phyloP scores from a whole-genome alignment of 1,284 basidiomycete species.

The Leccinum variabile region DNA sequence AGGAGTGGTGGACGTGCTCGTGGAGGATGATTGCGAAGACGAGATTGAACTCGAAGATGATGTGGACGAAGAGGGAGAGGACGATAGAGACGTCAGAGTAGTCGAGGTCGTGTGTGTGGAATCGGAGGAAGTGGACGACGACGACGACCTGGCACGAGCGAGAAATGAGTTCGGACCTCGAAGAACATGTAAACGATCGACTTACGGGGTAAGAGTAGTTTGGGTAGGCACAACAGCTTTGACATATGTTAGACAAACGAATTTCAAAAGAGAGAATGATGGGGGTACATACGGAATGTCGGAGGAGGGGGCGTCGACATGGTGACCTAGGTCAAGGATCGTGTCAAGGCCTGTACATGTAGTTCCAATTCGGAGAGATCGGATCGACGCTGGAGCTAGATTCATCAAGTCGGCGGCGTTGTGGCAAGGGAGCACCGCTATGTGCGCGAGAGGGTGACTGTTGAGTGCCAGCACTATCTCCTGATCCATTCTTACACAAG shows the following conservation, averaged over 20 bases:
- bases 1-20: slow-evolving; percentile 7
- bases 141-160: not conserved
- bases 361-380: slow-evolving; percentile 45
- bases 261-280: not conserved
- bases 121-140: not conserved
- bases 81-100: slow-evolving; percentile 9
- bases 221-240: not conserved
- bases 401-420: slow-evolving; percentile 44
- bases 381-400: slow-evolving; percentile 10
- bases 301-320: slow-evolving; percentile 11
- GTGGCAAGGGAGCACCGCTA: slow-evolving; percentile 38
- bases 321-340: slow-evolving; percentile 4
- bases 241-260: not conserved
- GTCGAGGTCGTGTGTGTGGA: slow-evolving; percentile 4
- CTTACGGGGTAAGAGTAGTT: slow-evolving; percentile 5
- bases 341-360: slow-evolving; percentile 45
- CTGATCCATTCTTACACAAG: slow-evolving; percentile 40
- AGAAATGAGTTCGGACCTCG: not conserved
- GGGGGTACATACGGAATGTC: slow-evolving; percentile 8
- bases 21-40: slow-evolving; percentile 1
- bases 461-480: slow-evolving; percentile 19
- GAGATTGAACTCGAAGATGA: not conserved
- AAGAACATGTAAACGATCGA: not conserved
- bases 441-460: slow-evolving; percentile 16
- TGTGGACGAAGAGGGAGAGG: slow-evolving; percentile 11